phyloP scores from a whole-genome alignment of 2,329 filamentous ascomycete species.

The Aspergillus fijiensis region DNA sequence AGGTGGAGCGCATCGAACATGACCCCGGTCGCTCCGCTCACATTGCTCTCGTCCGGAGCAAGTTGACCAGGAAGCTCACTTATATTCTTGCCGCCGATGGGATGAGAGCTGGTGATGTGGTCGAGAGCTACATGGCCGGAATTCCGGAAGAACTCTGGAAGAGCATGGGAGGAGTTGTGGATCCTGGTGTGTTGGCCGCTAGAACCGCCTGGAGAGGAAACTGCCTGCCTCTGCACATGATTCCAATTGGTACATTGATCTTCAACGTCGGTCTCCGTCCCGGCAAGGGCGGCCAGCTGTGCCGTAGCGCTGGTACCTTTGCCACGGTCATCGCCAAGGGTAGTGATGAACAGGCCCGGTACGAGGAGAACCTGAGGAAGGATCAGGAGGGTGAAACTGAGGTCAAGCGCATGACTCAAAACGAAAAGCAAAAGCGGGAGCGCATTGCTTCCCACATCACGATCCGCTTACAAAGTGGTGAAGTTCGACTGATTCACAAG shows the following conservation, averaged over 20 bases:
- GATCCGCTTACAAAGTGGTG: slow-evolving; percentile 86
- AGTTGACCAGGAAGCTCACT: slow-evolving; percentile 71
- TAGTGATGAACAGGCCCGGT: slow-evolving; percentile 58
- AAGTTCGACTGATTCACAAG: slow-evolving; percentile 83
- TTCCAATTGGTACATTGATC: slow-evolving; percentile 88
- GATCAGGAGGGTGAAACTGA: slow-evolving; percentile 27
- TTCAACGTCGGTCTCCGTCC: slow-evolving; percentile 81
- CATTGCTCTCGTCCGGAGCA: slow-evolving; percentile 79
- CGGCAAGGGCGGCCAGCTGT: slow-evolving; percentile 79
- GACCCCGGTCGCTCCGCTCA: slow-evolving; percentile 92
- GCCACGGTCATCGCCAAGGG: slow-evolving; percentile 88
- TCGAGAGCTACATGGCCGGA: slow-evolving; percentile 88
- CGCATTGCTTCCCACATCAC: slow-evolving; percentile 76
- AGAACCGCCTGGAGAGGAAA: slow-evolving; percentile 94
- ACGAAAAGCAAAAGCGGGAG: slow-evolving; percentile 44
- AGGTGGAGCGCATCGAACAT: slow-evolving; percentile 92
- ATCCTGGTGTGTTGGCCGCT: slow-evolving; percentile 92
- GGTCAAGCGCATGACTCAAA: slow-evolving; percentile 37
- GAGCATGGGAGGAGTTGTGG: slow-evolving; percentile 88
- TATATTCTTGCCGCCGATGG: slow-evolving; percentile 97
- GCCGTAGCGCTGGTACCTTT: slow-evolving; percentile 89
- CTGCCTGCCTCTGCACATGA: slow-evolving; percentile 91
- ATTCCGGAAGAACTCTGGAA: slow-evolving; percentile 83
- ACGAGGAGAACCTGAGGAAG: slow-evolving; percentile 51
- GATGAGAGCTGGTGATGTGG: slow-evolving; percentile 83